phyloP scores from a whole-genome alignment of 768 basidiomycete species.

The Paxillus involutus region DNA sequence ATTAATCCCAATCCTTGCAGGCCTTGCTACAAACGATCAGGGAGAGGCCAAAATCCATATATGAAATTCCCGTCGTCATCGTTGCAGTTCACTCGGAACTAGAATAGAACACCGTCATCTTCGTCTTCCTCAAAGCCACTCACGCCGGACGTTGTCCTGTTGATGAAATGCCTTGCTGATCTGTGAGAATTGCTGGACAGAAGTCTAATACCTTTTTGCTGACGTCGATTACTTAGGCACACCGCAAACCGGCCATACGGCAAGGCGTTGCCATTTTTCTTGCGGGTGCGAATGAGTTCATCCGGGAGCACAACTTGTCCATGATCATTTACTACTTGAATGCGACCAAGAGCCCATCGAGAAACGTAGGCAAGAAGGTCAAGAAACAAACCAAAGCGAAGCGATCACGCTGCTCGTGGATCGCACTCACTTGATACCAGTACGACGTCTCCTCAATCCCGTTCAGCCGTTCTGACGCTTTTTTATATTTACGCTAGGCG shows the following conservation, averaged over 20 bases:
- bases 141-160: slow-evolving; percentile 50
- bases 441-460: slow-evolving; percentile 35
- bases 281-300: slow-evolving; percentile 85
- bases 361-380: slow-evolving; percentile 45
- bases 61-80: slow-evolving; percentile 84
- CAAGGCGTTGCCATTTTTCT: slow-evolving; percentile 88
- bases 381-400: slow-evolving; percentile 53
- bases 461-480: background rate
- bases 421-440: slow-evolving; percentile 95
- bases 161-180: slow-evolving; percentile 96
- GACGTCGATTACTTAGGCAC: slow-evolving; percentile 50
- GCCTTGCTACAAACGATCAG: slow-evolving; percentile 74
- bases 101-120: slow-evolving; percentile 56
- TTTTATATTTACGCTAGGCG: slow-evolving; percentile 64
- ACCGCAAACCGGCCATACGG: slow-evolving; percentile 88
- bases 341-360: slow-evolving; percentile 88
- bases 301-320: slow-evolving; percentile 90
- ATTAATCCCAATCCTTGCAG: slow-evolving; percentile 37
- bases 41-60: slow-evolving; percentile 90
- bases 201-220: background rate
- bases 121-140: slow-evolving; percentile 44
- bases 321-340: slow-evolving; percentile 94
- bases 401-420: slow-evolving; percentile 89
- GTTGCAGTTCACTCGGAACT: slow-evolving; percentile 83
- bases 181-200: slow-evolving; percentile 48